Conservation (phyloP, 2,329 filamentous ascomycete genomes). For the Penicillium corylophilum region DNA sequence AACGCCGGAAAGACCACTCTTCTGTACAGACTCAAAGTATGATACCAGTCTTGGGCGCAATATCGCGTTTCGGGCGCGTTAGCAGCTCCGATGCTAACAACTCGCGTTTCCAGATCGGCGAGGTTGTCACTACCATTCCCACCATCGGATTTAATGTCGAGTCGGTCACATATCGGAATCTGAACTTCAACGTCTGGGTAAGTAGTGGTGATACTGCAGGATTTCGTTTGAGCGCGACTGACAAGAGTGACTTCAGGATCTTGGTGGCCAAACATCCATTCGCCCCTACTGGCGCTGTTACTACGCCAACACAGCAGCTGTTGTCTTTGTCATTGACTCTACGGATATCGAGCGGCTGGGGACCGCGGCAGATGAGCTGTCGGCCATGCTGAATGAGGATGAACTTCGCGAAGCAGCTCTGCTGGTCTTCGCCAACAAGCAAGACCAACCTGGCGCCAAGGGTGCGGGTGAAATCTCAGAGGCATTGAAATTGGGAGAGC, state of each 20-base stretch:
- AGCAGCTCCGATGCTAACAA: conserved; percentile 8
- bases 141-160: conserved; percentile 99
- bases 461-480: conserved; percentile 96
- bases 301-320: conserved; percentile 96
- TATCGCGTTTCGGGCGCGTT: not conserved
- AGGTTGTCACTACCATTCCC: conserved; percentile 98
- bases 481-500: conserved; percentile 81
- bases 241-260: conserved; percentile 58
- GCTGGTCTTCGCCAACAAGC: conserved; percentile 97
- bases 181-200: conserved; percentile 99
- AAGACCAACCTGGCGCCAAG: conserved; percentile 95
- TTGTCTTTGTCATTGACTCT: conserved; percentile 97
- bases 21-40: conserved; percentile 90
- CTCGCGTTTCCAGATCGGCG: conserved; percentile 69
- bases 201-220: conserved; percentile 27
- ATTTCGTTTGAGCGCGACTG: not conserved
- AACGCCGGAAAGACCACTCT: conserved; percentile 98
- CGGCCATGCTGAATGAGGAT: conserved; percentile 95
- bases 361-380: conserved; percentile 88
- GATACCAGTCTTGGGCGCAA: conserved; percentile 1
- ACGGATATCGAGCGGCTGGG: conserved; percentile 95
- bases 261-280: conserved; percentile 97
- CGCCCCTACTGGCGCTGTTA: conserved; percentile 99
- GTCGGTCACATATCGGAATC: conserved; percentile 95
- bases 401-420: conserved; percentile 90